A percentile compares a stretch with the other conserved stretches of the same genome.
Evolutionary conservation across 2,329 filamentous ascomycete species (phyloP).

Genomic region (Botrytis galanthina): DNA sequence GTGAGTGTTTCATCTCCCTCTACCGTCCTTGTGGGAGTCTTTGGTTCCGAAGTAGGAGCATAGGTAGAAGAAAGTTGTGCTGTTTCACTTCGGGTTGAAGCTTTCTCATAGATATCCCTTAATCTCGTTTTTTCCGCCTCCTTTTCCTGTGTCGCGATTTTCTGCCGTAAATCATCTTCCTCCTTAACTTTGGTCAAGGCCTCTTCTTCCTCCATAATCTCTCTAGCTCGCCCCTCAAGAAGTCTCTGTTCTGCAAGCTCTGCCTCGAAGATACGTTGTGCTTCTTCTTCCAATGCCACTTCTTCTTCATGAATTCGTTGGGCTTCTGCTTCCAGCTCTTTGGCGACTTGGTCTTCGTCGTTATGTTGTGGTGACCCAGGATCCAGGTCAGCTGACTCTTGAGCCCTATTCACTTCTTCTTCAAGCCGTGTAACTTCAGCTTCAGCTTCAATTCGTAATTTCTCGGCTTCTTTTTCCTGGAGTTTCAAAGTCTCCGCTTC

Average conservation of each 20-base stretch:
- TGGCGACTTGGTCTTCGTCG: not conserved
- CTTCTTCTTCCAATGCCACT: slow-evolving; percentile 35
- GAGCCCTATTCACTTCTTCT: not conserved
- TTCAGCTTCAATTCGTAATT: not conserved
- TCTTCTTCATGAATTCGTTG: slow-evolving; percentile 16
- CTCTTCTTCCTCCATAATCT: slow-evolving; percentile 47
- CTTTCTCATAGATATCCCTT: slow-evolving; percentile 54
- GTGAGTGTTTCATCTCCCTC: slow-evolving; percentile 47
- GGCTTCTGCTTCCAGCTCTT: slow-evolving; percentile 12
- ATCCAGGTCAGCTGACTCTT: not conserved
- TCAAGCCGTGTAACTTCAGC: not conserved
- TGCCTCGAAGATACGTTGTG: slow-evolving; percentile 13
- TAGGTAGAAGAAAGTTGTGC: not conserved
- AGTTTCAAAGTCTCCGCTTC: not conserved
- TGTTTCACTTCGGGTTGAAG: slow-evolving; percentile 19
- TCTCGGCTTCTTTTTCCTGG: not conserved
- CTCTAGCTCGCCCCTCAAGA: slow-evolving; percentile 50
- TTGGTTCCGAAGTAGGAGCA: not conserved
- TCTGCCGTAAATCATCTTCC: slow-evolving; percentile 47
- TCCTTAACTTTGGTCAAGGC: slow-evolving; percentile 37
- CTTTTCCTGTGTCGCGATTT: slow-evolving; percentile 43
- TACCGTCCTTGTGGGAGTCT: not conserved
- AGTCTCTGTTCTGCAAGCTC: slow-evolving; percentile 5
- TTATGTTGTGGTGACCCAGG: not conserved
- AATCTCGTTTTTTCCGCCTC: slow-evolving; percentile 50